Conservation (phyloP, 83 land plant species). For the Thuja plicata region DNA sequence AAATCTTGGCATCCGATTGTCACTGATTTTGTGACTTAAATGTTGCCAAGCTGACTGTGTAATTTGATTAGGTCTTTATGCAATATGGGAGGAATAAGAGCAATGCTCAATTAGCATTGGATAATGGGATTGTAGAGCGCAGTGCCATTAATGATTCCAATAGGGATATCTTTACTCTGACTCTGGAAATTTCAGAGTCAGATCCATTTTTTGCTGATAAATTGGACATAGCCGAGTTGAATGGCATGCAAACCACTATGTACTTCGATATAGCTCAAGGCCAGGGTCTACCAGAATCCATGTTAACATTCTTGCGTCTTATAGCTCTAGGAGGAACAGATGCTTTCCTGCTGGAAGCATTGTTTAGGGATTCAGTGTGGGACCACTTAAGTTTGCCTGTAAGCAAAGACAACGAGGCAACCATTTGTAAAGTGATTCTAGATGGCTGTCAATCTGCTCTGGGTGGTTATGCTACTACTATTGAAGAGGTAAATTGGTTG, state of each 20-base stretch:
- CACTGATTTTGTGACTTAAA: neutral
- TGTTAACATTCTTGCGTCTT: slow-evolving; percentile 81
- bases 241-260: slow-evolving; percentile 63
- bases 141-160: slow-evolving; percentile 15
- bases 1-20: neutral
- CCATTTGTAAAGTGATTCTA: slow-evolving; percentile 67
- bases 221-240: slow-evolving; percentile 83
- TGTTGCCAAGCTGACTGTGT: neutral
- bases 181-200: slow-evolving; percentile 75
- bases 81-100: slow-evolving; percentile 86
- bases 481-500: slow-evolving; percentile 72
- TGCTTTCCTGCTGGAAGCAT: slow-evolving; percentile 87
- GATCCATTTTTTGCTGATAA: slow-evolving; percentile 89
- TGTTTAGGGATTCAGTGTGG: slow-evolving; percentile 91
- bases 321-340: slow-evolving; percentile 87
- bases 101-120: slow-evolving; percentile 87
- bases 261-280: slow-evolving; percentile 76
- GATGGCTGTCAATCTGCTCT: slow-evolving; percentile 75
- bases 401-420: slow-evolving; percentile 85
- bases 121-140: slow-evolving; percentile 82
- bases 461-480: slow-evolving; percentile 65
- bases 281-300: slow-evolving; percentile 64
- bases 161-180: slow-evolving; percentile 62
- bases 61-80: slow-evolving; percentile 63
- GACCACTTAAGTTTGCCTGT: slow-evolving; percentile 79